Conservation (phyloP, 176 grass and related monocot species). For the Musa schizocarpa region DNA sequence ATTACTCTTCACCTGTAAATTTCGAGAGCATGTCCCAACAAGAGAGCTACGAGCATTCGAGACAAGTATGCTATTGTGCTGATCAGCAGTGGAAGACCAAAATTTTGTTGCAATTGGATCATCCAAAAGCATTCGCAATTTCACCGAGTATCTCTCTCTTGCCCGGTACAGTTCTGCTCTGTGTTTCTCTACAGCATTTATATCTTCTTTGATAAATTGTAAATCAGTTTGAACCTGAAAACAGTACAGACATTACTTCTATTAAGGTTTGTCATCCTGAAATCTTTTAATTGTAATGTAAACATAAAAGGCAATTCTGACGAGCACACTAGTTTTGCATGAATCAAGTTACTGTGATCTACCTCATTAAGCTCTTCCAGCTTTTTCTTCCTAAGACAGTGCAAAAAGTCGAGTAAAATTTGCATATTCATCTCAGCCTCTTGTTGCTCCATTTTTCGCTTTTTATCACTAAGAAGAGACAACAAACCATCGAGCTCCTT, state of each 20-base stretch:
- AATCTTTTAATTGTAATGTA: not conserved
- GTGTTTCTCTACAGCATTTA: constrained; percentile 73
- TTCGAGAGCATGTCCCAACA: constrained; percentile 45
- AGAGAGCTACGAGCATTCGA: constrained; percentile 45
- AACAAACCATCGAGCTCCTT: constrained; percentile 84
- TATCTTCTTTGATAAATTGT: constrained; percentile 98
- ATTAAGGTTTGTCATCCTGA: constrained; percentile 1
- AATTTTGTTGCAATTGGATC: constrained; percentile 56
- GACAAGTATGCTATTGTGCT: constrained; percentile 44
- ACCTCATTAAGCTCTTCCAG: constrained; percentile 96
- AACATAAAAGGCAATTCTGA: not conserved
- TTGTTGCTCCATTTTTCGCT: constrained; percentile 92
- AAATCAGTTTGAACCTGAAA: constrained; percentile 92
- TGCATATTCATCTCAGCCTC: constrained; percentile 98
- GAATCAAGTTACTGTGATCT: constrained; percentile 11
- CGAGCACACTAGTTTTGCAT: not conserved
- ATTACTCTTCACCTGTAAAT: constrained; percentile 55
- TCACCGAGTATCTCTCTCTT: constrained; percentile 94
- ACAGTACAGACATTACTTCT: constrained; percentile 2
- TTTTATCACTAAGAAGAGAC: constrained; percentile 81
- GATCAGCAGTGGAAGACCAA: constrained; percentile 51
- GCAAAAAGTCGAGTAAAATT: constrained; percentile 90
- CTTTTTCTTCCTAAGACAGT: constrained; percentile 97
- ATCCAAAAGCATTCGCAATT: constrained; percentile 86
- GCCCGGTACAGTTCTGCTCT: constrained; percentile 70